Base-by-base conservation (phyloP, 345 rosid species). In the Lumnitzera racemosa region DNA sequence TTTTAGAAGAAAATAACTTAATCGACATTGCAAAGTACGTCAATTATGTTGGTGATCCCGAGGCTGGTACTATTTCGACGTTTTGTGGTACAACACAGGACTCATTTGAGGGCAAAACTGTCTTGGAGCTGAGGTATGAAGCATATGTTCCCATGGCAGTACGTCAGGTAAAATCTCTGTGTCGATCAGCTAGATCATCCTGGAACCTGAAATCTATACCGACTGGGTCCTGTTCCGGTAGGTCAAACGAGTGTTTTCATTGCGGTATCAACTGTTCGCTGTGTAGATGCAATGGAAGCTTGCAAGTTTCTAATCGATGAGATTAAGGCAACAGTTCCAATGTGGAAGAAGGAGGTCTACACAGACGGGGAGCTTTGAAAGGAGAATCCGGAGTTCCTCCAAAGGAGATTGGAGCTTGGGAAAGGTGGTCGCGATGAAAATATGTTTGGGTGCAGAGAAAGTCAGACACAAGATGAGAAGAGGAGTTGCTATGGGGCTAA, bases 261-360 rank as follows among this genome's bases (percentile, higher is more conserved):
- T 23, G 90, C 92, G 0, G 95, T 88, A 16, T 90, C 99, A 0
- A 73, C 96, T 17, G 88, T 82, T 73, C 99, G 88, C 74, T 82
- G 92, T 48, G 85, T 57, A 0, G 99, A 88, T 81, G 86, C 90
- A 3, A 74, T 94, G 31, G 92, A 90, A 46, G 96, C 95, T 48
- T 90, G 96, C 67, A 80, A 86, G 72, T 94, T 83, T 71, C 43
- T 87, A 71, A 90, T 86, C 14, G 90, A 86, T 2, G 97, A 90
- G 73, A 47, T 94, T 46, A 90, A 94, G 76, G 97, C 96, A 4
- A 68, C 95, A 5, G 96, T 90, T 61, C 96, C 96, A 1, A 84
- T 88, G 47, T 94, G 96, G 96, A 94, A 94, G 85, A 88, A 94
- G 70, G 97, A 94, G 73, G 87, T 94, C 43, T 90, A 94, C 63